A percentile compares a stretch with the other conserved stretches of the same genome.
phyloP scores from a whole-genome alignment of 2,329 filamentous ascomycete species.

The Fusarium buxicola region DNA sequence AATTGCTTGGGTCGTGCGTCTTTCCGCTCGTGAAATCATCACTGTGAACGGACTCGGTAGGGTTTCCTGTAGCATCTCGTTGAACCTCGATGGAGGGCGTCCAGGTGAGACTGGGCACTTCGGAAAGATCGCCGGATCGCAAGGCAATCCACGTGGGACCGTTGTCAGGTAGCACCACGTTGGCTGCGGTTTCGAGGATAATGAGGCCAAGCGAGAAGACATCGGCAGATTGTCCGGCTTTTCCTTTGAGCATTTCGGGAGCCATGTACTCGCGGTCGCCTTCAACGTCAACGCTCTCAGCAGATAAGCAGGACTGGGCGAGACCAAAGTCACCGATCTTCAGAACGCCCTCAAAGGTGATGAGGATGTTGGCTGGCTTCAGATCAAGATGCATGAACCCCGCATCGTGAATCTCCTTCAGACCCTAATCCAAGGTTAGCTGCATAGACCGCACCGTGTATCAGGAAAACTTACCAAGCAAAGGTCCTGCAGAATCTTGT shows the following conservation, averaged over 20 bases:
- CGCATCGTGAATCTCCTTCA: slow-evolving; percentile 89
- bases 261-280: slow-evolving; percentile 97
- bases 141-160: slow-evolving; percentile 91
- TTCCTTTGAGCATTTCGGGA: slow-evolving; percentile 88
- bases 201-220: slow-evolving; percentile 95
- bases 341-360: slow-evolving; percentile 82
- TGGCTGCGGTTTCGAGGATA: slow-evolving; percentile 93
- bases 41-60: slow-evolving; percentile 53
- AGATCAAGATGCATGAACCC: slow-evolving; percentile 88
- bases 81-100: slow-evolving; percentile 76
- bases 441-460: not conserved
- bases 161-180: slow-evolving; percentile 93
- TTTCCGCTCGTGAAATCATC: slow-evolving; percentile 50
- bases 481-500: slow-evolving; percentile 94
- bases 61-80: slow-evolving; percentile 75
- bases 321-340: slow-evolving; percentile 91
- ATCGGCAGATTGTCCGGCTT: slow-evolving; percentile 90
- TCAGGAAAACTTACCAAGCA: slow-evolving; percentile 72
- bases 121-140: slow-evolving; percentile 87
- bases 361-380: slow-evolving; percentile 86
- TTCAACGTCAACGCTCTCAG: slow-evolving; percentile 84
- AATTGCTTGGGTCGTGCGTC: slow-evolving; percentile 49
- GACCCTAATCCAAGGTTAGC: slow-evolving; percentile 67
- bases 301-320: slow-evolving; percentile 82
- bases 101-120: slow-evolving; percentile 88